Conservation (phyloP, 1,139 yeast species). For the Arxiozyma slooffiae region DNA sequence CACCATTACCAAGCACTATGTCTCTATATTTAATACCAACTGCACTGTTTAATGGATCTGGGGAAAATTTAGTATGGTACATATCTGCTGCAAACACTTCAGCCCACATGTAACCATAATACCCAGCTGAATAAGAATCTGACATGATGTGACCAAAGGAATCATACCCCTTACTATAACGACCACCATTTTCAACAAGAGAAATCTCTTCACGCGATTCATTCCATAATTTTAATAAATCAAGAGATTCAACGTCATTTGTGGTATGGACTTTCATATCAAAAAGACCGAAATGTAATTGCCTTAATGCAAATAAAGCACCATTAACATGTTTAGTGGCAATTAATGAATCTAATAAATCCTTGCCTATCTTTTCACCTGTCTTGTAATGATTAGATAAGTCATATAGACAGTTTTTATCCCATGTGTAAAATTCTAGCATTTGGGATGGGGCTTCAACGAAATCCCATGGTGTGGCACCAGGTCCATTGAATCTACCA, state of each 20-base stretch:
- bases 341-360: conserved; percentile 50
- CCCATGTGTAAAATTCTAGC: conserved; percentile 87
- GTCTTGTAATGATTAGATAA: conserved; percentile 61
- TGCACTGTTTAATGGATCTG: conserved; percentile 53
- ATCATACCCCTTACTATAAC: conserved; percentile 53
- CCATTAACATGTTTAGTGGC: conserved; percentile 67
- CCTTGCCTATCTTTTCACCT: conserved; percentile 49
- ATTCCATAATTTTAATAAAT: conserved; percentile 54
- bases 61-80: conserved; percentile 59
- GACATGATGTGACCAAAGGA: conserved; percentile 70
- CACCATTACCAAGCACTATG: conserved; percentile 60
- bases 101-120: conserved; percentile 80
- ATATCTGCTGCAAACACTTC: conserved; percentile 80
- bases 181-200: conserved; percentile 46
- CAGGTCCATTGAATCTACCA: conserved; percentile 60
- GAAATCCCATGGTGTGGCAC: conserved; percentile 70
- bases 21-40: conserved; percentile 63
- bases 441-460: conserved; percentile 87
- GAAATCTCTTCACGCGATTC: conserved; percentile 49
- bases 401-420: conserved; percentile 45
- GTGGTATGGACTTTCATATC: conserved; percentile 64
- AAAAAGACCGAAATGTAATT: conserved; percentile 65
- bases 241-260: conserved; percentile 34
- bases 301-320: conserved; percentile 61
- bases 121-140: conserved; percentile 80